Conservation (phyloP, 176 grass and related monocot genomes). For the Avena eriantha region DNA sequence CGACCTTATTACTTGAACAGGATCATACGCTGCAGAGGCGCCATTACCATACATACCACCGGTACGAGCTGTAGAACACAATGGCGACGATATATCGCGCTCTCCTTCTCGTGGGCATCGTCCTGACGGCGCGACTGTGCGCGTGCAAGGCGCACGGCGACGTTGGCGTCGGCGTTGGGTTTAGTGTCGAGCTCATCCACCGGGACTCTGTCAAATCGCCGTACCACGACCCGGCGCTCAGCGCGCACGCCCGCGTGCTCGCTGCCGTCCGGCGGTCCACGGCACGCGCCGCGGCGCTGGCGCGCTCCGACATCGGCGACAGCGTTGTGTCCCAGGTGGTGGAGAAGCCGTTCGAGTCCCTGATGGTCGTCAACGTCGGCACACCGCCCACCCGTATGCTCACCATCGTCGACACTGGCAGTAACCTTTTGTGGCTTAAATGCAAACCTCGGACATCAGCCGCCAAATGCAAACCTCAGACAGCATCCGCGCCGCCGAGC, state of each 20-base stretch:
- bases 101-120: slow-evolving; percentile 25
- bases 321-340: slow-evolving; percentile 47
- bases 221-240: slow-evolving; percentile 23
- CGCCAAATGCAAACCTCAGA: no score
- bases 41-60: no score
- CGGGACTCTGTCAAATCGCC: slow-evolving; percentile 62
- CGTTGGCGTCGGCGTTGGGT: neutral
- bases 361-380: slow-evolving; percentile 51
- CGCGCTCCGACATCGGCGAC: neutral
- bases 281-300: slow-evolving; percentile 28
- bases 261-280: slow-evolving; percentile 41
- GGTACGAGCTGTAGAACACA: neutral
- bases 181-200: slow-evolving; percentile 75
- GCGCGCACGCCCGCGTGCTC: slow-evolving; percentile 38
- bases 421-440: slow-evolving; percentile 64
- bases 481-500: no score
- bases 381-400: slow-evolving; percentile 49
- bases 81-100: neutral
- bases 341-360: slow-evolving; percentile 51
- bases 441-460: slow-evolving; percentile 23
- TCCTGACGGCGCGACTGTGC: neutral
- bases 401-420: slow-evolving; percentile 66
- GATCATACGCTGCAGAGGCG: no score
- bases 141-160: neutral
- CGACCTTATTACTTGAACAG: no score